Evolutionary conservation across 352 stramenopile genomes (phyloP).

Genomic region (Globisporangium emineosum): DNA sequence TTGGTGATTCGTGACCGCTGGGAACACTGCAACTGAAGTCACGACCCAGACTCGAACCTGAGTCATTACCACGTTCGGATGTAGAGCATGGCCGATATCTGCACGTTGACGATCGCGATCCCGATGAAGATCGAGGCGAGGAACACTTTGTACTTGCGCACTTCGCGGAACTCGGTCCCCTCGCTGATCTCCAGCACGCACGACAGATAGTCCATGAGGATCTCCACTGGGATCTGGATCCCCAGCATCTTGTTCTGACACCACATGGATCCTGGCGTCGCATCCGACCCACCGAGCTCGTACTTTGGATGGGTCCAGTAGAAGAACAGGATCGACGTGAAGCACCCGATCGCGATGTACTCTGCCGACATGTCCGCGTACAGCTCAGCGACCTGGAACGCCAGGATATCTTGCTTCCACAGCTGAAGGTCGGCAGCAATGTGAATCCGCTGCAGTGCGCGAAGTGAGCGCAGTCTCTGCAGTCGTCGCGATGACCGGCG

Average conservation of each 20-base stretch:
- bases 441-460: not conserved
- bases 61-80: not conserved
- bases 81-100: conserved; percentile 16
- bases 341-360: conserved; percentile 46
- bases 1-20: not conserved
- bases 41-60: not conserved
- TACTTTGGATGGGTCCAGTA: conserved; percentile 33
- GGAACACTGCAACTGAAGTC: not conserved
- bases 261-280: not conserved
- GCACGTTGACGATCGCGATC: conserved; percentile 13
- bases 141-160: conserved; percentile 7
- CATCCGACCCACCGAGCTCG: not conserved
- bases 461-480: not conserved
- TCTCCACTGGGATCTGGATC: conserved; percentile 10
- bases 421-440: conserved; percentile 13
- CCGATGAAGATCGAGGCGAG: conserved; percentile 15
- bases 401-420: conserved; percentile 24
- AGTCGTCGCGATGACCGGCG: not conserved
- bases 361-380: conserved; percentile 49
- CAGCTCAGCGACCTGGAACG: conserved; percentile 29
- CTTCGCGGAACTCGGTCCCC: conserved; percentile 14
- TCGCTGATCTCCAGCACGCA: conserved; percentile 11
- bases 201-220: conserved; percentile 12
- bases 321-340: conserved; percentile 38
- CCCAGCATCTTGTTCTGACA: not conserved